These are phyloP conservation scores for Rhamnella rubrinervis DNA, from an alignment of 331 rosid genomes.

Conservation along the genomic window DNA sequence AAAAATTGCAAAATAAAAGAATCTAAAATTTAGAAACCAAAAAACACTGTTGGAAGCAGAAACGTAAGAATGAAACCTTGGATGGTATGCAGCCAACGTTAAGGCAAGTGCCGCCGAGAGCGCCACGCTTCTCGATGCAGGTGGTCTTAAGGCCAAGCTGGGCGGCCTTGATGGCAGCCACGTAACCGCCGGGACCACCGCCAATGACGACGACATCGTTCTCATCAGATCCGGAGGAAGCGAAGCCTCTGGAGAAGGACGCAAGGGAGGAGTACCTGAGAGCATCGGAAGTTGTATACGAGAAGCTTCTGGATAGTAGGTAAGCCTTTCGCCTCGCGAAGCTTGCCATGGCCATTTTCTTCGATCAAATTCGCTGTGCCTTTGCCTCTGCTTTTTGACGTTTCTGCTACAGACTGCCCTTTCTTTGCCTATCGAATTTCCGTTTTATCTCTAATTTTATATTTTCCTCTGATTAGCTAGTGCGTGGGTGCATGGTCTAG, in stretches of 20 bases:
- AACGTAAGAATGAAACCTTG: slow-evolving; percentile 45
- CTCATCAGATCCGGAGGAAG: slow-evolving; percentile 82
- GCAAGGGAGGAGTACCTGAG: slow-evolving; percentile 47
- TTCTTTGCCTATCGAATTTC: not conserved
- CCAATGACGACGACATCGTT: slow-evolving; percentile 94
- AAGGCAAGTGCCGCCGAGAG: slow-evolving; percentile 98
- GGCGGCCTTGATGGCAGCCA: slow-evolving; percentile 98
- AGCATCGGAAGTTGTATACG: slow-evolving; percentile 35
- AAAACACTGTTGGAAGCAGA: not conserved
- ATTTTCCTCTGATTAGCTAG: not conserved
- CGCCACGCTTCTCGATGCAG: slow-evolving; percentile 95
- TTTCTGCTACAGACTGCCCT: not conserved
- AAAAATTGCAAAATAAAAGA: not conserved
- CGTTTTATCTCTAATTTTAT: not conserved
- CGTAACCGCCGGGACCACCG: slow-evolving; percentile 98
- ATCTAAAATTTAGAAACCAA: not conserved
- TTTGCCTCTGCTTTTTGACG: not conserved
- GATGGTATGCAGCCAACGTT: slow-evolving; percentile 98
- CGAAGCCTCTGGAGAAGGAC: slow-evolving; percentile 59
- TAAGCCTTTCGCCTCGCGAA: slow-evolving; percentile 80
- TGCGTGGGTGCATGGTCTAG: not conserved
- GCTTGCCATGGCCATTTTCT: slow-evolving; percentile 70
- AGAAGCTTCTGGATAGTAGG: slow-evolving; percentile 44
- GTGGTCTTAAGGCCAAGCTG: slow-evolving; percentile 95
- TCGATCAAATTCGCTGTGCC: slow-evolving; percentile 9